phyloP scores from a whole-genome alignment of 495 filamentous ascomycete species.

The Bombardia bombarda region DNA sequence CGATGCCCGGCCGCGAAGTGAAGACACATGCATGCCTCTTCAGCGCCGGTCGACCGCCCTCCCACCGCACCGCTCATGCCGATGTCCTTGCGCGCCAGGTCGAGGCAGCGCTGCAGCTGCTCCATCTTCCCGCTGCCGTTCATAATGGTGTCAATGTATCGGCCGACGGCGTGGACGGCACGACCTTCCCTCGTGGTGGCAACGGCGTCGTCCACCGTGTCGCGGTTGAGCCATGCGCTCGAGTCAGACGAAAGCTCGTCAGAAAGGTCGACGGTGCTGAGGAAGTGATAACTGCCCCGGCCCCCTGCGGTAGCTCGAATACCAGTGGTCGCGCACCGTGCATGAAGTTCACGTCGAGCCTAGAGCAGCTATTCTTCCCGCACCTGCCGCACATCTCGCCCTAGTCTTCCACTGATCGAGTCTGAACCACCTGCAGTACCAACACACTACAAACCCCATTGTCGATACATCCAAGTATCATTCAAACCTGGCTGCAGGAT shows the following conservation, averaged over 20 bases:
- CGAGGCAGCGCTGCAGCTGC: slow-evolving; percentile 4
- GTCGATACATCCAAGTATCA: no score
- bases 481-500: no score
- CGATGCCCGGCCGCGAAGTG: slow-evolving; percentile 1
- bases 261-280: slow-evolving; percentile 2
- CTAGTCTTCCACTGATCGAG: no score
- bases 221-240: slow-evolving; percentile 1
- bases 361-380: no score
- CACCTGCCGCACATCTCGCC: no score
- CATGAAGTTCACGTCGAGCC: no score
- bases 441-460: no score
- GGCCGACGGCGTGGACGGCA: neutral
- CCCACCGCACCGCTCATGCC: neutral
- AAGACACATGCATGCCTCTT: slow-evolving; percentile 8
- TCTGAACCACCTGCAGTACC: no score
- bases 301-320: no score
- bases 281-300: no score
- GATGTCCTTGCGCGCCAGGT: neutral
- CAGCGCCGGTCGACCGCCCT: neutral
- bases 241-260: slow-evolving; percentile 1
- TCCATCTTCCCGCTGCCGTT: slow-evolving; percentile 2
- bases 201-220: neutral
- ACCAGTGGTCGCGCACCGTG: no score
- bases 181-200: slow-evolving; percentile 1
- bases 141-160: slow-evolving; percentile 1